These are phyloP conservation scores for Cladorrhinum samala DNA, from an alignment of 495 filamentous ascomycete species.

Conservation along the genomic window DNA sequence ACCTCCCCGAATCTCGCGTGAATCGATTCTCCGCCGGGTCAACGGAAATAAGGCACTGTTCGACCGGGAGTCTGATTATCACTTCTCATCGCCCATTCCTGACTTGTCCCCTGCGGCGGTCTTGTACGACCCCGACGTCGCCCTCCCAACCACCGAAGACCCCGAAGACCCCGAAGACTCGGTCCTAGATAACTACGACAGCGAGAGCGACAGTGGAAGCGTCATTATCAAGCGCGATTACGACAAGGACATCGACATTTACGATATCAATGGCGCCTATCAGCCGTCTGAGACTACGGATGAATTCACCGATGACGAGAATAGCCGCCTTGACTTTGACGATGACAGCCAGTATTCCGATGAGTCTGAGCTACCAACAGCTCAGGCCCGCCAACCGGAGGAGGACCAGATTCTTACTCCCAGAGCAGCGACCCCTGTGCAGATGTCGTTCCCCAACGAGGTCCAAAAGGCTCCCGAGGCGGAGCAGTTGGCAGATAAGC, in stretches of 20 bases:
- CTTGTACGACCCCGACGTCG: constrained; percentile 72
- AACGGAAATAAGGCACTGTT: constrained; percentile 57
- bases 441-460: constrained; percentile 11
- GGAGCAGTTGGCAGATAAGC: neutral
- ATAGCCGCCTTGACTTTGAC: constrained; percentile 19
- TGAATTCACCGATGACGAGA: constrained; percentile 35
- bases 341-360: constrained; percentile 25
- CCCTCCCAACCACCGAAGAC: constrained; percentile 68
- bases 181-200: constrained; percentile 46
- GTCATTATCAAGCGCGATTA: constrained; percentile 66
- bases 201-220: constrained; percentile 44
- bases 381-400: neutral
- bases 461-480: constrained; percentile 4
- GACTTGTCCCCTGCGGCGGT: constrained; percentile 48
- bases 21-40: constrained; percentile 85
- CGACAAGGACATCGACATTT: constrained; percentile 58
- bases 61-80: constrained; percentile 54
- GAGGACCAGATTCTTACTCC: constrained; percentile 43
- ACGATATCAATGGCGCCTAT: constrained; percentile 63
- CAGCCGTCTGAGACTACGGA: constrained; percentile 32
- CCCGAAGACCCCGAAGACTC: too few species aligned
- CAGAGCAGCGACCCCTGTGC: constrained; percentile 29
- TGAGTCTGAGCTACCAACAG: constrained; percentile 1
- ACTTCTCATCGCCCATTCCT: constrained; percentile 51
- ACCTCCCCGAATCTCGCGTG: constrained; percentile 78